Evolutionary conservation across 306 rosid genomes (phyloP).

Genomic region (Pterocarpus santalinus): DNA sequence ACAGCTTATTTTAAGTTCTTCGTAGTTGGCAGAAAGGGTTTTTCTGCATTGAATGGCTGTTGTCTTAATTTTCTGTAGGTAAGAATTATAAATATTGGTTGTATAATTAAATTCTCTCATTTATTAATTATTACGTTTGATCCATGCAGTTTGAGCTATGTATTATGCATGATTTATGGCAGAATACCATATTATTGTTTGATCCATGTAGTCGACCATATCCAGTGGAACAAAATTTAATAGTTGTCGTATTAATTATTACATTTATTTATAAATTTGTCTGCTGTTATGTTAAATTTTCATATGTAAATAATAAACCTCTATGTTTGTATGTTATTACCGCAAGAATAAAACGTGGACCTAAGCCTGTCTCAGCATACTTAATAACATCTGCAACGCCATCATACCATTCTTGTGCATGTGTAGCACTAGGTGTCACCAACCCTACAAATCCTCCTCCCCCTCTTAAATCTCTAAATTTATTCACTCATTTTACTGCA

Average conservation of each 20-base stretch:
- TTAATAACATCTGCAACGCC: not conserved
- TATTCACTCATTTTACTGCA: not conserved
- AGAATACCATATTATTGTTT: no score
- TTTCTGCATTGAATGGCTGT: slow-evolving; percentile 38
- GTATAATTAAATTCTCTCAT: not conserved
- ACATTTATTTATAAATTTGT: not conserved
- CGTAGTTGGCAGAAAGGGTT: not conserved
- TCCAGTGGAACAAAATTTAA: no score
- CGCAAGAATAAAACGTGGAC: not conserved
- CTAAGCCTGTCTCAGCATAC: not conserved
- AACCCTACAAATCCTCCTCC: slow-evolving; percentile 43
- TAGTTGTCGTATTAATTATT: not conserved
- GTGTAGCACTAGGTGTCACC: slow-evolving; percentile 41
- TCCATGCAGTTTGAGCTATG: no score
- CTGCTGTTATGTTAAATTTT: not conserved
- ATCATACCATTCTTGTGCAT: slow-evolving; percentile 19
- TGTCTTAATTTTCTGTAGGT: slow-evolving; percentile 37
- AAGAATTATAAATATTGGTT: slow-evolving; percentile 8
- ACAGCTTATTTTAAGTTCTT: slow-evolving; percentile 12
- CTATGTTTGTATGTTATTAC: not conserved
- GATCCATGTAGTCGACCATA: no score
- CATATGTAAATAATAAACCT: not conserved
- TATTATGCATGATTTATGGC: no score
- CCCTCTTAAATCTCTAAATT: slow-evolving; percentile 12
- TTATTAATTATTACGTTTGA: not conserved